Conservation (phyloP, 495 filamentous ascomycete species). For the Acidiella bohemica region DNA sequence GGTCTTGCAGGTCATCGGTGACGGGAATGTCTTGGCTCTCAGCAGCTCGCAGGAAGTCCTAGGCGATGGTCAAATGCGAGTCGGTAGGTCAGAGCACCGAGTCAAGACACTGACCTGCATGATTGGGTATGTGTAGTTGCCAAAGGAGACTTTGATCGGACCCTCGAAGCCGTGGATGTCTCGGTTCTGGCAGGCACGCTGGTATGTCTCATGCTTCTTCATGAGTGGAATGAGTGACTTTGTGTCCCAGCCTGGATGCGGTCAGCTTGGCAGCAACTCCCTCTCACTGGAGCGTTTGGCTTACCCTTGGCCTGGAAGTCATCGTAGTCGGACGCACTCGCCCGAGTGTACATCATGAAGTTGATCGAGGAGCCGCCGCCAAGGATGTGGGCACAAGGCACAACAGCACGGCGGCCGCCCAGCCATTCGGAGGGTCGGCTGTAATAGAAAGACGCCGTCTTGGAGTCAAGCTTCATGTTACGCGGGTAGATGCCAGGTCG, state of each 20-base stretch:
- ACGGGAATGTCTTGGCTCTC: slow-evolving; percentile 64
- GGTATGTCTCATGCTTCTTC: slow-evolving; percentile 73
- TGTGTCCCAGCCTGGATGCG: slow-evolving; percentile 50
- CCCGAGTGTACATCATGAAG: slow-evolving; percentile 81
- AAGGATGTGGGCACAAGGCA: slow-evolving; percentile 65
- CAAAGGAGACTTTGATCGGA: slow-evolving; percentile 76
- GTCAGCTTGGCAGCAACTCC: background rate
- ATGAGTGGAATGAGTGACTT: slow-evolving; percentile 67
- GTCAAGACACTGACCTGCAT: too few relatives aligned
- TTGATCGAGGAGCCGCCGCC: slow-evolving; percentile 60
- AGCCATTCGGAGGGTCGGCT: slow-evolving; percentile 62
- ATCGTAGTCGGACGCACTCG: slow-evolving; percentile 71
- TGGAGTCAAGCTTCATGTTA: slow-evolving; percentile 74
- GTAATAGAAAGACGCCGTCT: slow-evolving; percentile 76
- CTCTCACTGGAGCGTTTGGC: background rate
- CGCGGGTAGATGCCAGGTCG: slow-evolving; percentile 64
- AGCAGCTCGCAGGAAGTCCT: slow-evolving; percentile 68
- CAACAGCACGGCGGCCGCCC: slow-evolving; percentile 56
- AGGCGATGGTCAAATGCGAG: too few relatives aligned
- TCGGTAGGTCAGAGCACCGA: too few relatives aligned
- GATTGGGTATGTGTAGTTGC: slow-evolving; percentile 30
- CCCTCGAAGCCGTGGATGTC: slow-evolving; percentile 69
- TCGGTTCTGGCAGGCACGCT: slow-evolving; percentile 56
- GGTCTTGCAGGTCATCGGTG: slow-evolving; percentile 31
- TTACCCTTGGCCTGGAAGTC: slow-evolving; percentile 56